Base-by-base conservation (phyloP, 2,329 filamentous ascomycete genomes). In the Sarocladium oryzae region DNA sequence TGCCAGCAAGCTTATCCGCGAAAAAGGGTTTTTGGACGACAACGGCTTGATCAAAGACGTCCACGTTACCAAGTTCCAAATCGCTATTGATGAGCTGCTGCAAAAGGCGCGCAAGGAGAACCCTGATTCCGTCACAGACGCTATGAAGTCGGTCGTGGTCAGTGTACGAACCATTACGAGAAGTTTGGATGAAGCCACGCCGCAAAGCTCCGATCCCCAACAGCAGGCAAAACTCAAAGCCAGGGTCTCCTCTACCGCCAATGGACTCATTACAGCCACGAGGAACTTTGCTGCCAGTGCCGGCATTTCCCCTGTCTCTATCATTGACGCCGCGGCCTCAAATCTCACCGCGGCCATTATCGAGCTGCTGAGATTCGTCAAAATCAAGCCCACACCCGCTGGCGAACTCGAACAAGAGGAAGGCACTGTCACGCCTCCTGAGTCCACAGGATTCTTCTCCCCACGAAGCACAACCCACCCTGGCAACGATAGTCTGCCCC, bases 61-160 rank as follows among this genome's bases (percentile, higher is more conserved):
- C 11, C 88, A 96, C 64, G 83, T 99, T 57, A 96, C 92, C 49
- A 91, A 89, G 62, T 97, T 96, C 72, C 93, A 99, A 67, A 85
- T 97, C 54, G 82, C 90, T 20, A 88, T 99, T 55, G 92, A 99
- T 63, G 92, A 97, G 61, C 77, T 97, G 35, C 76, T 99, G 32
- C 85, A 85, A 56, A 80, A 78, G 36, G 89, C 90, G 16, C 84
- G 91, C 48, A 77, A 77, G 30, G 81, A 86, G n/a, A 81, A 86
- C 50, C 82, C 89, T 1, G 79, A 85, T 41, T 80, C 81, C 57
- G 84, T 93, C 30, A 83, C 95, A 46, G 86, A 93, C 40, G 82
- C 86, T 58, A 92, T 96, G 84, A 96, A 95, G 67, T 74, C 79
- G 51, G 89, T 96, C 24, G 84, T 96, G 37, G 77, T 88, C 58